A percentile compares a stretch with the other conserved stretches of the same genome.
Evolutionary conservation across 2,329 filamentous ascomycete genomes (phyloP).

Genomic region (Alternaria arborescens): DNA sequence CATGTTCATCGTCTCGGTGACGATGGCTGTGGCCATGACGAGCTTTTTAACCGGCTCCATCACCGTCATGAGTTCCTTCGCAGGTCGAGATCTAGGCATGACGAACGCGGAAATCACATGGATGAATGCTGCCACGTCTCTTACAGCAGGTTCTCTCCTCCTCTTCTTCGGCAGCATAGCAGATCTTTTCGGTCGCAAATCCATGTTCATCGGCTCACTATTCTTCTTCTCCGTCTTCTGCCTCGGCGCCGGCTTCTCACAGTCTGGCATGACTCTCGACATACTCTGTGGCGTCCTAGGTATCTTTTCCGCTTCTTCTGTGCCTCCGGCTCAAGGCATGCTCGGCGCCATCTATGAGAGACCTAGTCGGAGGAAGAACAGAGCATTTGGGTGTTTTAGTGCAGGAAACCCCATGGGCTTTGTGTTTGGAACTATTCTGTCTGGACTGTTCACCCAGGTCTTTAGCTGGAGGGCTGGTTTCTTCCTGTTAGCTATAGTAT

Average conservation of each 20-base stretch:
- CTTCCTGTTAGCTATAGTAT: conserved; percentile 70
- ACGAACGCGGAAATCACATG: conserved; percentile 72
- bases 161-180: conserved; percentile 72
- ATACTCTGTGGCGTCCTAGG: conserved; percentile 71
- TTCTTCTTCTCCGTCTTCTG: conserved; percentile 66
- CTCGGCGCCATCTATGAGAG: conserved; percentile 70
- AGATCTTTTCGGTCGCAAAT: conserved; percentile 71
- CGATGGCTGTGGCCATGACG: conserved; percentile 71
- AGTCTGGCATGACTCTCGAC: conserved; percentile 66
- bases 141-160: conserved; percentile 71
- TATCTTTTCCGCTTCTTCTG: conserved; percentile 69
- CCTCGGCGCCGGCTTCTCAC: conserved; percentile 67
- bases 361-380: conserved; percentile 69
- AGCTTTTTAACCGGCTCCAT: conserved; percentile 67
- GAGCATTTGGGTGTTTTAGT: conserved; percentile 69
- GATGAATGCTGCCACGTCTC: conserved; percentile 70
- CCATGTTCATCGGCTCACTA: conserved; percentile 68
- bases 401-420: conserved; percentile 67
- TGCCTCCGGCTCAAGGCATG: conserved; percentile 71
- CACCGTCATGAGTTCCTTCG: conserved; percentile 69
- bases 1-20: conserved; percentile 71
- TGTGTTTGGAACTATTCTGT: conserved; percentile 66
- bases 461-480: conserved; percentile 72
- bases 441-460: conserved; percentile 68
- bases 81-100: conserved; percentile 68